Evolutionary conservation across 768 basidiomycete genomes (phyloP).

Genomic region (Symmetrospora coprosmae): DNA sequence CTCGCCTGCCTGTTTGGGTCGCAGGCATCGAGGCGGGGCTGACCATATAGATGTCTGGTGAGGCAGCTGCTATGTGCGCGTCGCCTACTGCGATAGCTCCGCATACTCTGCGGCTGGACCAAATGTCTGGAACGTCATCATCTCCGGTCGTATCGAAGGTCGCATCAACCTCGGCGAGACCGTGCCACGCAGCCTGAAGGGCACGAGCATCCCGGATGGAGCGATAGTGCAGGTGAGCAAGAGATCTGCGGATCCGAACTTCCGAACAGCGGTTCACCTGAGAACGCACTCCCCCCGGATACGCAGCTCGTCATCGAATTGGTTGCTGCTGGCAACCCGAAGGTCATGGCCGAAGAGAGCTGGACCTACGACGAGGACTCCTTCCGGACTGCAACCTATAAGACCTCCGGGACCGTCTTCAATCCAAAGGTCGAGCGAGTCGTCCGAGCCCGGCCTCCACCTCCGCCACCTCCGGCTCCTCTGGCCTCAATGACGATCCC

Average conservation of each 20-base stretch:
- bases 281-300: no score
- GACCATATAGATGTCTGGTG: no score
- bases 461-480: slow-evolving; percentile 3
- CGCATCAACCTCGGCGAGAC: slow-evolving; percentile 13
- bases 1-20: no score
- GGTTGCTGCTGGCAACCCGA: slow-evolving; percentile 6
- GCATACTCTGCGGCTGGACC: no score
- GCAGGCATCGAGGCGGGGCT: no score
- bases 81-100: slow-evolving; percentile 7
- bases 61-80: slow-evolving; percentile 18
- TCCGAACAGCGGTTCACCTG: neutral
- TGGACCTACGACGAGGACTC: slow-evolving; percentile 12
- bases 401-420: slow-evolving; percentile 15
- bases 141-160: slow-evolving; percentile 6
- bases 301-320: slow-evolving; percentile 12
- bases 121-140: neutral
- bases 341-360: slow-evolving; percentile 5
- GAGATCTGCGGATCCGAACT: neutral
- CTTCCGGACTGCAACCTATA: slow-evolving; percentile 7
- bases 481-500: no score
- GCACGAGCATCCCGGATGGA: slow-evolving; percentile 11
- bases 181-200: slow-evolving; percentile 7
- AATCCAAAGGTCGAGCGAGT: slow-evolving; percentile 18
- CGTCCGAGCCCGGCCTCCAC: neutral
- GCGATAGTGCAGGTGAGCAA: neutral